Conservation (phyloP, 2,329 filamentous ascomycete species). For the Sclerotinia glacialis region DNA sequence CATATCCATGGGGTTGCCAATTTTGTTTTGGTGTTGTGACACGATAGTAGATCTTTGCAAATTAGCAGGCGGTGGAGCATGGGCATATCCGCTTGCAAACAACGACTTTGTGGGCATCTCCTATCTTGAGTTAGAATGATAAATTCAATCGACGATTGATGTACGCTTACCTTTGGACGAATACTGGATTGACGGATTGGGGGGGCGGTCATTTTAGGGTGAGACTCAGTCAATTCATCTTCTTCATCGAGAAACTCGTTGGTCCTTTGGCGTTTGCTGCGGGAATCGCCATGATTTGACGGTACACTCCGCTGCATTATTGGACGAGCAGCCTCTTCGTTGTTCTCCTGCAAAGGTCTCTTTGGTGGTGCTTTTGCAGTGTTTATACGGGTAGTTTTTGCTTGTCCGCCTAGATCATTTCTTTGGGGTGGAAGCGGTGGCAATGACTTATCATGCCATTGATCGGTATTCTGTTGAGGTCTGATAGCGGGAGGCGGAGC, state of each 20-base stretch:
- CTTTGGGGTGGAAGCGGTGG: constrained; percentile 35
- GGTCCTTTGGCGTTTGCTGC: constrained; percentile 73
- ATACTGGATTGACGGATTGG: constrained; percentile 78
- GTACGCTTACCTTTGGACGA: constrained; percentile 45
- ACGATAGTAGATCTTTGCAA: constrained; percentile 58
- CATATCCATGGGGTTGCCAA: constrained; percentile 73
- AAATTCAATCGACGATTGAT: constrained; percentile 25
- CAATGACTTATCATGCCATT: constrained; percentile 36
- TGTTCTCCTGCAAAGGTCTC: constrained; percentile 65
- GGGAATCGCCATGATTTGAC: constrained; percentile 61
- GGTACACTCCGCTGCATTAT: constrained; percentile 55
- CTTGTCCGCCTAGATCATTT: constrained; percentile 29
- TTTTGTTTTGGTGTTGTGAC: constrained; percentile 63
- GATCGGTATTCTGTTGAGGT: constrained; percentile 48
- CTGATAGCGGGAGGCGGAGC: constrained; percentile 60
- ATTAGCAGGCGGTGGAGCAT: constrained; percentile 48
- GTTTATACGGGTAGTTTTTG: constrained; percentile 53
- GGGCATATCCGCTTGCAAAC: constrained; percentile 60
- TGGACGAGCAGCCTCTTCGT: constrained; percentile 50
- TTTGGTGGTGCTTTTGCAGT: constrained; percentile 73
- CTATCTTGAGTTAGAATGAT: constrained; percentile 46
- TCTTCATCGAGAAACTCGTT: constrained; percentile 66
- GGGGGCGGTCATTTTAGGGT: constrained; percentile 71
- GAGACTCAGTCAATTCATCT: constrained; percentile 59
- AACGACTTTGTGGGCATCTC: constrained; percentile 59